Base-by-base conservation (phyloP, 148 eudicot species). In the Silene latifolia region DNA sequence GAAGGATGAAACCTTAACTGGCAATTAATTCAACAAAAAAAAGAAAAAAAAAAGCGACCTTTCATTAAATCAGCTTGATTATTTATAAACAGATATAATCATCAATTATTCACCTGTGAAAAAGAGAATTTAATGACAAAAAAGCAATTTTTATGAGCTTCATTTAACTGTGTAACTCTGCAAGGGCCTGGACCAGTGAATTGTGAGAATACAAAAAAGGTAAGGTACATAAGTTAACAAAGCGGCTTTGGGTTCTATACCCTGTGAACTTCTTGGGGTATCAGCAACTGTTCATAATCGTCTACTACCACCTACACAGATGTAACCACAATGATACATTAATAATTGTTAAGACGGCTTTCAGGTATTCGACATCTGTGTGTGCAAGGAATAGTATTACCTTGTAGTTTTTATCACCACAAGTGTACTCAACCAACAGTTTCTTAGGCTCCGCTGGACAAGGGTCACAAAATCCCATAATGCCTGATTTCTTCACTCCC, bases 391-490 rank as follows among this genome's bases (percentile, higher is more conserved):
- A 64, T 18, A 35, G 56, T 25, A 27, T 12, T 83, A 92, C 98
- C 97, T 89, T 86, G 69, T 83, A 85, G 32, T 67, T 82, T 69
- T 78, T 67, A 63, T 86, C 87, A 14, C 76, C 77, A 60, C 74
- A 89, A 2, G 90, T 90, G 80, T 95, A 95, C 74, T 89, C 86
- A 24, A 95, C 85, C 27, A 78, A 74, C 77, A 95, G 79, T 70
- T 85, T 88, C 80, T 92, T 95, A 68, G 90, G 78, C 80, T 89
- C 94, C 68, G 91, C 94, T 0, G 98, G 99, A 80, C 98, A 95
- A 80, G 97, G 97, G 79, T 95, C 99, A 64, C 93, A 92, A 77
- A 92, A 95, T 15, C 99, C 99, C 99, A 95, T 95, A 48, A 95
- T 95, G 63, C 98, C 99, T 4, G 98, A 89, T 83, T 95, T 95